Evolutionary conservation across 176 grass and related monocot genomes (phyloP).

Genomic region (Eleusine indica): DNA sequence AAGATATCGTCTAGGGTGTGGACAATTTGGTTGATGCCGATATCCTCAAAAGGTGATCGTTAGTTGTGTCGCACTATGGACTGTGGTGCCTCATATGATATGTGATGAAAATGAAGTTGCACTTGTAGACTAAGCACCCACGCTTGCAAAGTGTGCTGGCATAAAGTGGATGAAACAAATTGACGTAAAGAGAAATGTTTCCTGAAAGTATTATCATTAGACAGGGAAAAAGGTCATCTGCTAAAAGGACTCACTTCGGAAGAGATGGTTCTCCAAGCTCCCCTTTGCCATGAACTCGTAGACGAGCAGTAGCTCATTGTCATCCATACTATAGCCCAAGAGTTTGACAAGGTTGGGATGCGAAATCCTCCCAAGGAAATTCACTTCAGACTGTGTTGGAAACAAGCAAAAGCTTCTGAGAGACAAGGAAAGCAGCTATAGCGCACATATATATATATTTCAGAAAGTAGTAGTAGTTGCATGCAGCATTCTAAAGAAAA

Average conservation of each 20-base stretch:
- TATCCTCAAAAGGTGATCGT: constrained; percentile 41
- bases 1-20: constrained; percentile 37
- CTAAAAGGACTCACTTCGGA: constrained; percentile 69
- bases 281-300: constrained; percentile 88
- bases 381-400: constrained; percentile 77
- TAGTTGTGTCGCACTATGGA: constrained; percentile 60
- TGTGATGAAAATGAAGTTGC: constrained; percentile 44
- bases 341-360: constrained; percentile 92
- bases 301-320: constrained; percentile 74
- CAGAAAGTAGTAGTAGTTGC: background rate
- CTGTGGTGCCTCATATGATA: constrained; percentile 44
- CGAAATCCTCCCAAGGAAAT: constrained; percentile 86
- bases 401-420: constrained; percentile 20
- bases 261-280: constrained; percentile 94
- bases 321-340: constrained; percentile 87
- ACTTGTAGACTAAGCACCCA: constrained; percentile 36
- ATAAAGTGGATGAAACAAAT: constrained; percentile 47
- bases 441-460: too few species aligned
- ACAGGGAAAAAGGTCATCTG: constrained; percentile 17
- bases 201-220: constrained; percentile 5
- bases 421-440: background rate
- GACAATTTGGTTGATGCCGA: constrained; percentile 39
- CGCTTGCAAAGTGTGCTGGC: constrained; percentile 39
- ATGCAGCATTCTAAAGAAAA: background rate
- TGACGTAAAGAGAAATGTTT: constrained; percentile 38